Base-by-base conservation (phyloP, 108 stramenopile genomes). In the Mayamaea pseudoterrestris region DNA sequence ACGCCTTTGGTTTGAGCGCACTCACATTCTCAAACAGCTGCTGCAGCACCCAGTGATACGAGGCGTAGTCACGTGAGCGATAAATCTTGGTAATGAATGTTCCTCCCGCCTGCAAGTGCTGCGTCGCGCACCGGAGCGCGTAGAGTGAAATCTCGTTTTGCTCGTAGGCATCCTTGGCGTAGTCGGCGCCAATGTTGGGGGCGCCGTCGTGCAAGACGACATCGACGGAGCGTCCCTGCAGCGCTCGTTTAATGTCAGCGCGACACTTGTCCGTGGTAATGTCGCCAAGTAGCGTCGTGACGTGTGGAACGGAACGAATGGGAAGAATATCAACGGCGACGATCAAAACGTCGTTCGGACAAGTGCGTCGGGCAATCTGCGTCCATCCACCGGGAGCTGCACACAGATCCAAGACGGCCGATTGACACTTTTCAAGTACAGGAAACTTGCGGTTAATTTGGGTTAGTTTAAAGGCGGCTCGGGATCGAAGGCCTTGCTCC, bases 361-460 rank as follows among this genome's bases (percentile, higher is more conserved):
- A 60, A 46, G 68, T 53, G 30, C 96, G 81, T 3, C 74, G 56
- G 24, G 87, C 86, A 7, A 99, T 92, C 67, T 99, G 99, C 20
- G 92, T 83, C 99, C 99, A 99, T 26, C 99, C 99, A 18, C 99
- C 99, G 22, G 99, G 99, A 18, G 99, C 99, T 14, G 95, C 99
- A 67, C 99, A 99, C 12, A 99, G 74, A 66, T 99, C 99, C 46
- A 99, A 68, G 26, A 90, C 78, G 22, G 94, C 80, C 39, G 60
- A 61, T 26, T 71, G 50, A 43, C 35, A 23, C 12, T 27, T 46
- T 36, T 65, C 44, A 27, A 99, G 69, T 23, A 97, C 58, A 26
- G 81, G 71, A 73, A 84, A 94, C 63, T 95, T 90, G 43, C 93
- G 83, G 66, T 98, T 98, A 66, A 99, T 96, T 71, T 99, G 96